phyloP scores from a whole-genome alignment of 148 eudicot genomes.

The Rhododendron vialii region DNA sequence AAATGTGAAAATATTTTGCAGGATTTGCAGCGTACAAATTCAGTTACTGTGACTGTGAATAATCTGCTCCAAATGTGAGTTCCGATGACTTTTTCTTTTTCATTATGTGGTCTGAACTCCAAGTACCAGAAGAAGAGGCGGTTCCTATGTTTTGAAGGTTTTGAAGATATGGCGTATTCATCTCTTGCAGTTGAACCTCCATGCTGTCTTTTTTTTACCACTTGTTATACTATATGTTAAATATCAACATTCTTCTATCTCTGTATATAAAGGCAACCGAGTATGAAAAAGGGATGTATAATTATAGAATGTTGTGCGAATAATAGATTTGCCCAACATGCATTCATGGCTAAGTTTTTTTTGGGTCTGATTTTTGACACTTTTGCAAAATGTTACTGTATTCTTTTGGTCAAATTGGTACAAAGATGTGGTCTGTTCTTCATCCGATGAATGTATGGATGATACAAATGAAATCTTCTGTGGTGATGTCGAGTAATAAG shows the following conservation, averaged over 20 bases:
- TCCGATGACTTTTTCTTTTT: not conserved
- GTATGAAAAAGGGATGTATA: conserved; percentile 5
- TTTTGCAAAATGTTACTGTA: not conserved
- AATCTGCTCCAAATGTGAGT: conserved; percentile 93
- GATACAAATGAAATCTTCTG: not conserved
- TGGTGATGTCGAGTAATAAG: not conserved
- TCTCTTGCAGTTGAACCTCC: conserved; percentile 2
- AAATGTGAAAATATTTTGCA: conserved; percentile 26
- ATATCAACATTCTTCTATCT: conserved; percentile 7
- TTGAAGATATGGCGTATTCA: not conserved
- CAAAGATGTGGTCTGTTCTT: not conserved
- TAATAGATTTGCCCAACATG: not conserved
- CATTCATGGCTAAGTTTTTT: not conserved
- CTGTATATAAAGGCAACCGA: conserved; percentile 15
- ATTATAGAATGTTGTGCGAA: not conserved
- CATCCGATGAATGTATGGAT: not conserved
- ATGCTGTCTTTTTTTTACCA: not conserved
- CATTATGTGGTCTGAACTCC: conserved; percentile 1
- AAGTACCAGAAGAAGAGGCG: not conserved
- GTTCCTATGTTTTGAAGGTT: conserved; percentile 6
- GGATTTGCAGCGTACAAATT: conserved; percentile 92
- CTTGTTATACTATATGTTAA: not conserved
- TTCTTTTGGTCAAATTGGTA: not conserved
- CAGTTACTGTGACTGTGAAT: conserved; percentile 85
- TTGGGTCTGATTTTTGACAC: not conserved